Evolutionary conservation across 768 basidiomycete genomes (phyloP).

Genomic region (Hericium coralloides): DNA sequence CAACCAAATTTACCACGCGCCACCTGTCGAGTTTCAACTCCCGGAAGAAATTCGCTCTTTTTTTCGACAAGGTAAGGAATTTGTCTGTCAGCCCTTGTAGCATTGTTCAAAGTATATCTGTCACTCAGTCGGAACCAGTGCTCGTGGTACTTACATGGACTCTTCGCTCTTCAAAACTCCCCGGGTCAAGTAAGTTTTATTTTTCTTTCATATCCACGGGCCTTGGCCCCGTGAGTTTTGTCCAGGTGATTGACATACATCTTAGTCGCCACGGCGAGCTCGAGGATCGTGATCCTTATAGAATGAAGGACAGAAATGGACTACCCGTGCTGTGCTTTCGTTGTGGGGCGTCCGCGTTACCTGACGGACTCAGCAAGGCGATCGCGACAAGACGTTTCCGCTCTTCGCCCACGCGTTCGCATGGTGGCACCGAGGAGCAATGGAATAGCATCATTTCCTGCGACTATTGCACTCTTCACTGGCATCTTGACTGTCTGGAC

Average conservation of each 20-base stretch:
- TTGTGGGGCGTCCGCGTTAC: slow-evolving; percentile 76
- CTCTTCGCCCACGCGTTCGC: background rate
- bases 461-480: slow-evolving; percentile 90
- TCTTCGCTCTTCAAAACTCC: slow-evolving; percentile 65
- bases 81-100: background rate
- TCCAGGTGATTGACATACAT: background rate
- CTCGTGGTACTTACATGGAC: slow-evolving; percentile 81
- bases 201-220: slow-evolving; percentile 2
- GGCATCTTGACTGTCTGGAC: slow-evolving; percentile 95
- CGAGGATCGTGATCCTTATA: slow-evolving; percentile 86
- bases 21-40: slow-evolving; percentile 78
- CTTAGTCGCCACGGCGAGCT: slow-evolving; percentile 75
- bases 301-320: slow-evolving; percentile 79
- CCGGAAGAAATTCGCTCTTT: slow-evolving; percentile 76
- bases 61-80: slow-evolving; percentile 72
- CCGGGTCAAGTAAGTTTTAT: slow-evolving; percentile 65
- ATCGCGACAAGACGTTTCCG: slow-evolving; percentile 13
- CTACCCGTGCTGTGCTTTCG: slow-evolving; percentile 82
- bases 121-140: slow-evolving; percentile 60
- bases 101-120: slow-evolving; percentile 3
- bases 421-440: slow-evolving; percentile 33
- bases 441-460: slow-evolving; percentile 84
- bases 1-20: slow-evolving; percentile 53
- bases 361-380: slow-evolving; percentile 46
- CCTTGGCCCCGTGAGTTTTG: background rate